Conservation (phyloP, 495 filamentous ascomycete genomes). For the Aspergillus sclerotiicarbonarius region DNA sequence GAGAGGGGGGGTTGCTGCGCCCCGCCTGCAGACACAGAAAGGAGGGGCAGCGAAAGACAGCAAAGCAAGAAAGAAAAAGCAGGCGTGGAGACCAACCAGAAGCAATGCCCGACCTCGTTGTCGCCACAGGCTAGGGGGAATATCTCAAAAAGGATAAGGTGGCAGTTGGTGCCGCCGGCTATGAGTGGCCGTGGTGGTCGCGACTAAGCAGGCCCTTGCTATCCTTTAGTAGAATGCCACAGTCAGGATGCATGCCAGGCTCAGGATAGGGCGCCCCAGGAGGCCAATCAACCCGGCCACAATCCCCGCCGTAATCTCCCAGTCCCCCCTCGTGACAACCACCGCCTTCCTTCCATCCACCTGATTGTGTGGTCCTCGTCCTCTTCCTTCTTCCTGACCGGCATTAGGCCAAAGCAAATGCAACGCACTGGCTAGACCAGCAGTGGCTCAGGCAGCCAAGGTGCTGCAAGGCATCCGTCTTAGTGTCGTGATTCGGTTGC, state of each 20-base stretch:
- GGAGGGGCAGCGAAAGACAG: background rate
- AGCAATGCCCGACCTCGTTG: background rate
- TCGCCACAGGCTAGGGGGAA: constrained; percentile 9
- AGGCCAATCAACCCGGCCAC: constrained; percentile 12
- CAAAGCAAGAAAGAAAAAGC: background rate
- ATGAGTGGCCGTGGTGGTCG: background rate
- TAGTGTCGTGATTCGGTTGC: constrained; percentile 24
- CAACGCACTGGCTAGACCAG: constrained; percentile 1
- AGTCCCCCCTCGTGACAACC: constrained; percentile 7
- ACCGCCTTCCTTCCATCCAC: background rate
- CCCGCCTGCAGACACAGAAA: background rate
- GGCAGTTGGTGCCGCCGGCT: background rate
- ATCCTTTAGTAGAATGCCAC: background rate
- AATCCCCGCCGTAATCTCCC: constrained; percentile 16
- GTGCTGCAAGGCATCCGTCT: constrained; percentile 1
- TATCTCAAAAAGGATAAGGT: constrained; percentile 4
- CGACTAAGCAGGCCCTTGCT: background rate
- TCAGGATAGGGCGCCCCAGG: background rate
- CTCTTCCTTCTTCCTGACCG: background rate
- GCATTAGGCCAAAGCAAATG: background rate
- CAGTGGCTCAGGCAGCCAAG: background rate
- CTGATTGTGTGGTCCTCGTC: background rate
- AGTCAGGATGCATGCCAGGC: background rate
- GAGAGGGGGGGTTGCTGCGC: background rate
- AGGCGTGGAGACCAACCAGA: background rate